Evolutionary conservation across 1,284 basidiomycete species (phyloP), one percentile per base, ranked within the genome.

Genomic region (Trichosporon asahii): DNA sequence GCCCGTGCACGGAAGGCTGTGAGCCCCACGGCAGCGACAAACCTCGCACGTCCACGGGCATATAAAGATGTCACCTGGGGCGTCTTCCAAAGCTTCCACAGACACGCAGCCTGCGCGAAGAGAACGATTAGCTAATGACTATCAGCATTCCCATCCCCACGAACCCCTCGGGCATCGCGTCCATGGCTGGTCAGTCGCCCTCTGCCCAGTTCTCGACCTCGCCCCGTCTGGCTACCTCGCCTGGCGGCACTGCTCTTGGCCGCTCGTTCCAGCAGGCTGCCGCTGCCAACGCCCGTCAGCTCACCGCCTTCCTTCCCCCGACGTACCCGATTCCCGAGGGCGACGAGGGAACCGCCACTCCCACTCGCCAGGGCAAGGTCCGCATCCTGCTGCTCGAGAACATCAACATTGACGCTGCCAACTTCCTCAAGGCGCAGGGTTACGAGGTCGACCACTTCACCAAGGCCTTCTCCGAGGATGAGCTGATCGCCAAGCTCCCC

Each of bases 351-450:
- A 73, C 65, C 46, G 70, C 67, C 29, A 76, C 73, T 2, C 71
- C 71, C 0, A 71, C 70, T 35, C 74, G 78, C 70, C 76, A 79
- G 64, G 79, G 79, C 44, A 80, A 79, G 69, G 71, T 79, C 53
- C 78, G 69, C 72, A 74, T 98, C 65, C 87, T 99, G 69, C 85
- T 99, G 66, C 88, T 99, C 73, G 96, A 98, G 85, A 98, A 98
- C 82, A 95, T 99, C 86, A 95, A 91, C 84, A 88, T 90, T 80
- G 92, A 94, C 53, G 97, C 97, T 25, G 93, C 97, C 67, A 85
- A 86, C 37, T 87, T 90, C 71, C 91, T 99, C 85, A 88, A 88
- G 75, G 86, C 88, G 3, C 90, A 95, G 76, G 95, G 96, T 37
- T 99, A 93, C 76, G 79, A 83, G 76, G 95, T 99, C 71, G 96